These are phyloP conservation scores for Daucus carota DNA, from an alignment of 129 eudicot species.

Conservation along the genomic window DNA sequence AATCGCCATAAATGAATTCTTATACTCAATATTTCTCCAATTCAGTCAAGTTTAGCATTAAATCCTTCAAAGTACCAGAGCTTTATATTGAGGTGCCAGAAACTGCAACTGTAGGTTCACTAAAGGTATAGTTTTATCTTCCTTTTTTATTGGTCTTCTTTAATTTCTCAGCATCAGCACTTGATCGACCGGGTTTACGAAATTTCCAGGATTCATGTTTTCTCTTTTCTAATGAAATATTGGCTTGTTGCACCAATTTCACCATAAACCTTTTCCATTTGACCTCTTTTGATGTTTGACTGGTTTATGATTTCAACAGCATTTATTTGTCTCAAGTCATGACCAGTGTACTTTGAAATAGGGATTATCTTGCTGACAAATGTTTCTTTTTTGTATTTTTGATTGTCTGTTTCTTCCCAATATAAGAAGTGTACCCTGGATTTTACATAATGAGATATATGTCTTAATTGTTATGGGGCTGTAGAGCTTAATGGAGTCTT, in stretches of 20 bases:
- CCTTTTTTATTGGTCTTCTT: slow-evolving; percentile 2
- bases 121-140: slow-evolving; percentile 50
- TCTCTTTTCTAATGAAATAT: not conserved
- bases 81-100: slow-evolving; percentile 92
- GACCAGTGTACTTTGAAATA: not conserved
- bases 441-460: not conserved
- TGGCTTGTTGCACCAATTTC: not conserved
- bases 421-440: not conserved
- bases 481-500: not conserved
- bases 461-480: not conserved
- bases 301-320: not conserved
- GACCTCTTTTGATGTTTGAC: not conserved
- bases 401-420: not conserved
- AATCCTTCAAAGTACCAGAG: slow-evolving; percentile 92
- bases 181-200: not conserved
- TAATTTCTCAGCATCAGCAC: not conserved
- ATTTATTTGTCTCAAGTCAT: not conserved
- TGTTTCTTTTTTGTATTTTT: not conserved
- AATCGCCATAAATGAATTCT: slow-evolving; percentile 9
- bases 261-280: not conserved
- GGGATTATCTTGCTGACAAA: not conserved
- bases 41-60: slow-evolving; percentile 81
- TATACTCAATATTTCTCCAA: slow-evolving; percentile 18
- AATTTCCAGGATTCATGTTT: not conserved
- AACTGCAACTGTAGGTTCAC: slow-evolving; percentile 78